Evolutionary conservation across 345 rosid genomes (phyloP).

Genomic region (Eucalyptus marginata): DNA sequence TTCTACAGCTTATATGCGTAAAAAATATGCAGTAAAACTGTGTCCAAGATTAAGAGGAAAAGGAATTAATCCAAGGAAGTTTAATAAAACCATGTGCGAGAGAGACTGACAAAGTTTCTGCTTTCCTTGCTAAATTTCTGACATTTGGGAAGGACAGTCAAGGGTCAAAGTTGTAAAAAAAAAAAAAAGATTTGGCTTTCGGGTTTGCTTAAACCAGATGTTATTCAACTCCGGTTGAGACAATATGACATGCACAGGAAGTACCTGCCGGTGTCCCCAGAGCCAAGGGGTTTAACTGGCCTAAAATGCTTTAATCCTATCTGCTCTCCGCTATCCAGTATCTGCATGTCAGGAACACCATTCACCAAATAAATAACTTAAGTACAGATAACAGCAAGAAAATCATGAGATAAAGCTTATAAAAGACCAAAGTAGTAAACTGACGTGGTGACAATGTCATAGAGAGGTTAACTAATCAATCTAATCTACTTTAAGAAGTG

Average conservation of each 20-base stretch:
- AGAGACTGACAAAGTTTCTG: not conserved
- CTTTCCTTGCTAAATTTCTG: not conserved
- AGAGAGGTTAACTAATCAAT: not conserved
- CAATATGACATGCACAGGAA: not conserved
- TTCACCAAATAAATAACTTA: not conserved
- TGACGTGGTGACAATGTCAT: not conserved
- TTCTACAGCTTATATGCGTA: not conserved
- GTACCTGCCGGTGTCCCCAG: slow-evolving; percentile 98
- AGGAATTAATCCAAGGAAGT: not conserved
- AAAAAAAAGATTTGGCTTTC: not conserved
- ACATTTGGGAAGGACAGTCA: not conserved
- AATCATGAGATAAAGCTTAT: not conserved
- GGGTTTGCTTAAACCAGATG: not conserved
- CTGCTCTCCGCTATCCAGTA: slow-evolving; percentile 52
- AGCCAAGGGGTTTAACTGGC: slow-evolving; percentile 86
- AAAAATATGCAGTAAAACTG: not conserved
- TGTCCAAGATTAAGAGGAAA: not conserved
- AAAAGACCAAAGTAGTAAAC: not conserved
- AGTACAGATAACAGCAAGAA: not conserved
- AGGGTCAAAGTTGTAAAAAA: not conserved
- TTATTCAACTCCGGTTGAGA: not conserved
- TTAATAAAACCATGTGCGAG: not conserved
- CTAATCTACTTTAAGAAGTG: not conserved
- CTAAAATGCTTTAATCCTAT: slow-evolving; percentile 72
- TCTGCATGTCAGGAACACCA: slow-evolving; percentile 13